A percentile compares a stretch with the other conserved stretches of the same genome.
phyloP scores from a whole-genome alignment of 2,329 filamentous ascomycete genomes.

The Penicillium sp. region DNA sequence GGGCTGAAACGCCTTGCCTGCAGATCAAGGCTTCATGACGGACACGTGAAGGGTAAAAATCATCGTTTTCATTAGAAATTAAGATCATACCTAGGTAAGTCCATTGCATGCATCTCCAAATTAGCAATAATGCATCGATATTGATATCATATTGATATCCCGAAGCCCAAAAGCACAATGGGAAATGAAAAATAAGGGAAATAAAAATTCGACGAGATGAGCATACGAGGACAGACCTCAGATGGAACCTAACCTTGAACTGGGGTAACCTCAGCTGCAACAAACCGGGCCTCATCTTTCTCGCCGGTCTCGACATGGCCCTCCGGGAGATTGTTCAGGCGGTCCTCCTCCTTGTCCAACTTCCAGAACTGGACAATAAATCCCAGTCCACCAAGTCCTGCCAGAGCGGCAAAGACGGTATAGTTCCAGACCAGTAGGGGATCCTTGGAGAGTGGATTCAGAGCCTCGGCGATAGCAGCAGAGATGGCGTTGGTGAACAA shows the following conservation, averaged over 20 bases:
- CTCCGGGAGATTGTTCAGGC: conserved; percentile 48
- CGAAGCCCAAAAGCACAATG: no score
- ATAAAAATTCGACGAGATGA: no score
- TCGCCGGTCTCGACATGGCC: conserved; percentile 13
- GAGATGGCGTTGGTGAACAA: conserved; percentile 66
- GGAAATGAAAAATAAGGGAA: no score
- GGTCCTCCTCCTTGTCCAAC: conserved; percentile 62
- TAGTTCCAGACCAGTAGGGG: conserved; percentile 71
- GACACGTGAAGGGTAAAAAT: no score
- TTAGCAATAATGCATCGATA: background rate
- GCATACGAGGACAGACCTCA: background rate
- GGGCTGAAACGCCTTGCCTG: background rate
- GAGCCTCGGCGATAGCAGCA: conserved; percentile 62
- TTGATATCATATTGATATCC: background rate
- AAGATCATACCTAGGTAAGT: no score
- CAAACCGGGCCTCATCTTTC: conserved; percentile 8
- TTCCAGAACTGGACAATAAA: conserved; percentile 64
- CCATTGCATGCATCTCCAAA: no score
- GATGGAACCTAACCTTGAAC: conserved; percentile 5
- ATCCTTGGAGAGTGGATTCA: conserved; percentile 57
- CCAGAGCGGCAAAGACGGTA: conserved; percentile 55
- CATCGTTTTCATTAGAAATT: no score
- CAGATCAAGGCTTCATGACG: no score
- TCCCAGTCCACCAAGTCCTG: conserved; percentile 55
- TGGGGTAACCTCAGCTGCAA: conserved; percentile 12